phyloP scores from a whole-genome alignment of 2,329 filamentous ascomycete species.

The Diplodia scrobiculata region DNA sequence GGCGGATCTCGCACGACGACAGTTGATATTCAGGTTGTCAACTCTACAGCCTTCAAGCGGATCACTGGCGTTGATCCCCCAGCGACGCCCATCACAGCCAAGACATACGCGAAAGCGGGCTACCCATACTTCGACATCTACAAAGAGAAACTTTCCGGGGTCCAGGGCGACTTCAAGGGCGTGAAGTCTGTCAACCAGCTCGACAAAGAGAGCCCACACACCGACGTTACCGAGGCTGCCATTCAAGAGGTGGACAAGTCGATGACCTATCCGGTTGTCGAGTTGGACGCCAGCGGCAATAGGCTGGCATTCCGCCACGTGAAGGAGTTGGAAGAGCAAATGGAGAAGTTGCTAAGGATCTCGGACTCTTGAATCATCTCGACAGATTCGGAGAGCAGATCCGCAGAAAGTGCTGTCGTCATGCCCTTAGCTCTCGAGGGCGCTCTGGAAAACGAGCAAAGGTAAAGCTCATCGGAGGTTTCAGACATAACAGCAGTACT shows the following conservation, averaged over 20 bases:
- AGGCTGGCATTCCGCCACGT: background rate
- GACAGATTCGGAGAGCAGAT: background rate
- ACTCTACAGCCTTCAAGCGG: constrained; percentile 40
- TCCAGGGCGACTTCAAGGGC: constrained; percentile 36
- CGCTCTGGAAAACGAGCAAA: background rate
- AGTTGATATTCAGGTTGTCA: constrained; percentile 49
- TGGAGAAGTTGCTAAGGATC: background rate
- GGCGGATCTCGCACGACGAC: constrained; percentile 37
- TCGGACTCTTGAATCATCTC: background rate
- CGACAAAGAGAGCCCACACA: constrained; percentile 29
- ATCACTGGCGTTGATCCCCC: constrained; percentile 45
- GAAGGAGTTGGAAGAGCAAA: background rate
- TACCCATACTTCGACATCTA: constrained; percentile 46
- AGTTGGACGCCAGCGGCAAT: background rate
- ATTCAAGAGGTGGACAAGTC: background rate
- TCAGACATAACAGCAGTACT: no score
- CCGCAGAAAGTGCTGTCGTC: no score
- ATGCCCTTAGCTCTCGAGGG: background rate
- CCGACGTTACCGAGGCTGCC: constrained; percentile 24
- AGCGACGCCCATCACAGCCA: constrained; percentile 41
- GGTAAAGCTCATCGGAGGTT: background rate
- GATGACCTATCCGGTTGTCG: background rate
- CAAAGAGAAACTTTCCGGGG: constrained; percentile 36
- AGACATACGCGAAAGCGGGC: constrained; percentile 41
- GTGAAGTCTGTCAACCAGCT: constrained; percentile 38